phyloP scores from a whole-genome alignment of 306 rosid genomes.

The Cucurbita ficifolia region DNA sequence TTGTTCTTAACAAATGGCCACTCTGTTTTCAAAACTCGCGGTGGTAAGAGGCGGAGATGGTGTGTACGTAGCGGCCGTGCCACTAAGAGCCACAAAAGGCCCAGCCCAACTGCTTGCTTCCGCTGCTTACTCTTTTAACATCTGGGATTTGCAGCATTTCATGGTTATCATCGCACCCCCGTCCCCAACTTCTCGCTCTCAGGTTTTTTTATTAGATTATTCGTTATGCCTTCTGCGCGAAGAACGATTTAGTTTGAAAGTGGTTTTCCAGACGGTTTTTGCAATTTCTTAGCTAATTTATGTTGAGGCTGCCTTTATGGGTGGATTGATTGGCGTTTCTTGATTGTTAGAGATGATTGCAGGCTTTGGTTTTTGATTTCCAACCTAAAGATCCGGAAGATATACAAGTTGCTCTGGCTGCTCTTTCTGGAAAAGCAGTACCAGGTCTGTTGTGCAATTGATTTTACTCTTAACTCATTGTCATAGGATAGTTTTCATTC shows the following conservation, averaged over 20 bases:
- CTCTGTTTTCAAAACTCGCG: constrained; percentile 14
- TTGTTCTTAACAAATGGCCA: constrained; percentile 18
- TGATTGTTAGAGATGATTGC: constrained; percentile 11
- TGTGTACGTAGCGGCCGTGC: constrained; percentile 74
- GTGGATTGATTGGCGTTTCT: not conserved
- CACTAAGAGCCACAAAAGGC: constrained; percentile 77
- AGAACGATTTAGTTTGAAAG: not conserved
- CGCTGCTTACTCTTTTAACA: constrained; percentile 49
- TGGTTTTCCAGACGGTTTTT: not conserved
- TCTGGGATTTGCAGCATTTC: constrained; percentile 84
- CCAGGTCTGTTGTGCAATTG: constrained; percentile 26
- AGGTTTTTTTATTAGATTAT: constrained; percentile 25
- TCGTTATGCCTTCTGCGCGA: not conserved
- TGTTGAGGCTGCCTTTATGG: not conserved
- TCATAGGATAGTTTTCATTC: not conserved
- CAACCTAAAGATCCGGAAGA: constrained; percentile 93
- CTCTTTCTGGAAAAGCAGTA: constrained; percentile 52
- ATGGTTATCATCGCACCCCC: constrained; percentile 61
- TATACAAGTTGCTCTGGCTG: constrained; percentile 53
- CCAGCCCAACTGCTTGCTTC: constrained; percentile 69
- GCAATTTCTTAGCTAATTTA: not conserved
- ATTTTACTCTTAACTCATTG: not conserved
- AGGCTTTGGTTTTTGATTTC: constrained; percentile 83
- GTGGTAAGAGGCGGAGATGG: constrained; percentile 31
- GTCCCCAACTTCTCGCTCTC: constrained; percentile 26